phyloP scores from a whole-genome alignment of 73 alveolate species.

The Paramecium sexaurelia region DNA sequence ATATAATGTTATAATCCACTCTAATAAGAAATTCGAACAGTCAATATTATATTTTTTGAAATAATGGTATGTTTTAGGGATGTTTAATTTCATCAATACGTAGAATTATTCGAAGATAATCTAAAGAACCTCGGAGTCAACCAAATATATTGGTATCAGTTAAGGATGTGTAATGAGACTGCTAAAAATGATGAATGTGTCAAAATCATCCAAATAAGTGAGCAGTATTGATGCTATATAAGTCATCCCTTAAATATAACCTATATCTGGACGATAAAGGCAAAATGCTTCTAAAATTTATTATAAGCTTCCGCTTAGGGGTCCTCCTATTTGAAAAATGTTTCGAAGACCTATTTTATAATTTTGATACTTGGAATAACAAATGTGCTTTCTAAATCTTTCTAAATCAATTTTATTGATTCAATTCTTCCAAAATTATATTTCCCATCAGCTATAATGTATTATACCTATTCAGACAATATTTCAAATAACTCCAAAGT shows the following conservation, averaged over 20 bases:
- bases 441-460: not conserved
- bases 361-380: not conserved
- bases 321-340: constrained; percentile 4
- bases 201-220: not conserved
- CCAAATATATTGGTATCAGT: not conserved
- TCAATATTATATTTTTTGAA: not conserved
- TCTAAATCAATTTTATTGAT: not conserved
- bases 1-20: constrained; percentile 12
- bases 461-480: not conserved
- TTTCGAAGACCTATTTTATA: not conserved
- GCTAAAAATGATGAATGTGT: not conserved
- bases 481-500: not conserved
- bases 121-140: not conserved
- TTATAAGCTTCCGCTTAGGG: not conserved
- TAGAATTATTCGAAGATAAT: not conserved
- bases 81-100: not conserved
- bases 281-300: not conserved
- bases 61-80: not conserved
- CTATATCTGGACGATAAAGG: not conserved
- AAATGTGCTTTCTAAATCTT: constrained; percentile 35
- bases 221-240: constrained; percentile 18
- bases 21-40: not conserved
- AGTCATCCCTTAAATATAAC: constrained; percentile 40
- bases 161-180: not conserved
- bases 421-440: not conserved